These are phyloP conservation scores for Tetrapyrgos nigripes DNA, from an alignment of 1,284 basidiomycete genomes.

Conservation along the genomic window DNA sequence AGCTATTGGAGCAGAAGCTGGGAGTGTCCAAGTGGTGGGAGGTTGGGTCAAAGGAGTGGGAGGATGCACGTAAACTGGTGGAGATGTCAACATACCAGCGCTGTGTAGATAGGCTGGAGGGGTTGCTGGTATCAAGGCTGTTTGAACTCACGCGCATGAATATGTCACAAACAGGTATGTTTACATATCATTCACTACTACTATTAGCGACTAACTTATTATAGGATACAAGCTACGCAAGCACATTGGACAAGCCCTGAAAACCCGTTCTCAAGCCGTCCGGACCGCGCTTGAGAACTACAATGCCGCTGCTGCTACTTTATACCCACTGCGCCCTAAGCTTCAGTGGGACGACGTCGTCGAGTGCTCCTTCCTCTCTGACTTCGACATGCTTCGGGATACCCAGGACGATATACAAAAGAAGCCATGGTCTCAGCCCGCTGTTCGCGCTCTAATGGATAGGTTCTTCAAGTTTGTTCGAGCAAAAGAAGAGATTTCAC, in stretches of 20 bases:
- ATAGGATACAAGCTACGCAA: constrained; percentile 30
- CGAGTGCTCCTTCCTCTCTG: constrained; percentile 26
- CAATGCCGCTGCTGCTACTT: constrained; percentile 15
- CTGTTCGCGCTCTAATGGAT: constrained; percentile 21
- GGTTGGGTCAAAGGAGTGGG: constrained; percentile 7
- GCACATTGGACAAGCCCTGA: constrained; percentile 28
- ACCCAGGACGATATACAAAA: constrained; percentile 27
- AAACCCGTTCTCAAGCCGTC: constrained; percentile 23
- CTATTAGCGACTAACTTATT: neutral
- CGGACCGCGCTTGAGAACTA: constrained; percentile 8
- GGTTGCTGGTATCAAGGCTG: constrained; percentile 24
- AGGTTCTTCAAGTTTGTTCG: constrained; percentile 28
- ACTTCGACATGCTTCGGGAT: constrained; percentile 35
- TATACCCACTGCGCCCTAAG: constrained; percentile 13
- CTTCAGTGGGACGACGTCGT: constrained; percentile 29
- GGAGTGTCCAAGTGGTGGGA: too few species aligned
- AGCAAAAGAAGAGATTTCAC: constrained; percentile 32
- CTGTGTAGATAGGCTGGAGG: too few species aligned
- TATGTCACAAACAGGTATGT: constrained; percentile 13
- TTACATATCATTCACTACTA: neutral
- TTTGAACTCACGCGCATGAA: constrained; percentile 19
- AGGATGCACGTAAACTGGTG: constrained; percentile 1
- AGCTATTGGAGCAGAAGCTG: constrained; percentile 4
- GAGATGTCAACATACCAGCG: neutral
- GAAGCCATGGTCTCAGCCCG: too few species aligned